Evolutionary conservation across 1,284 basidiomycete species (phyloP).

Genomic region (Spongiforma sp.): DNA sequence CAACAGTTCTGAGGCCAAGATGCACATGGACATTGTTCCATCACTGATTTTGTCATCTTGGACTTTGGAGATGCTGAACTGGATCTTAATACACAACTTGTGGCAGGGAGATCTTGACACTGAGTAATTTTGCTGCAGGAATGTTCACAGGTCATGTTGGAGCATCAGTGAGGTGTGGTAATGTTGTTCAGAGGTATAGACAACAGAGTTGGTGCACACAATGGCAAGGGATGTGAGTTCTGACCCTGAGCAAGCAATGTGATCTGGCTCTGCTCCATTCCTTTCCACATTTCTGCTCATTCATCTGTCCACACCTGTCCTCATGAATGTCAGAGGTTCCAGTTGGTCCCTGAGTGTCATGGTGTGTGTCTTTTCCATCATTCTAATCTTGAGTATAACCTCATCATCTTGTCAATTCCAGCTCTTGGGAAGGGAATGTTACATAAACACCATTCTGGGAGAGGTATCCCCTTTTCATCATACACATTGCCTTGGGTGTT

Average conservation of each 20-base stretch:
- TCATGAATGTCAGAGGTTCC: conserved; percentile 71
- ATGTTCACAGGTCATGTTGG: no score
- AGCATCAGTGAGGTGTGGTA: no score
- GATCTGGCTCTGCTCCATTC: conserved; percentile 69
- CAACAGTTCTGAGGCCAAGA: conserved; percentile 91
- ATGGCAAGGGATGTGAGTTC: no score
- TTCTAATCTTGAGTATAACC: no score
- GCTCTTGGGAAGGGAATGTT: conserved; percentile 80
- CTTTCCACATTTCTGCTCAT: conserved; percentile 65
- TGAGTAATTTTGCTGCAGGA: no score
- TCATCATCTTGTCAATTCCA: conserved; percentile 35
- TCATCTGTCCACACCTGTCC: conserved; percentile 69
- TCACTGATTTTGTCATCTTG: conserved; percentile 99
- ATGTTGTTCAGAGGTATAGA: no score
- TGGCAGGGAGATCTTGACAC: no score
- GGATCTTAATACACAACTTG: no score
- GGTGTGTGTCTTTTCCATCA: conserved; percentile 50
- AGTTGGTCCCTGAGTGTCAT: conserved; percentile 68
- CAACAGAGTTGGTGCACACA: no score
- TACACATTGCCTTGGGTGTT: conserved; percentile 60
- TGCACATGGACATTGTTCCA: conserved; percentile 95
- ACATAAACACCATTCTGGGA: conserved; percentile 72
- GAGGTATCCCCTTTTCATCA: conserved; percentile 60
- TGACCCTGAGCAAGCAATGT: no score
- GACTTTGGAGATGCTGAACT: conserved; percentile 99